phyloP scores from a whole-genome alignment of 108 stramenopile genomes.

The Aureococcus anophagefferens region DNA sequence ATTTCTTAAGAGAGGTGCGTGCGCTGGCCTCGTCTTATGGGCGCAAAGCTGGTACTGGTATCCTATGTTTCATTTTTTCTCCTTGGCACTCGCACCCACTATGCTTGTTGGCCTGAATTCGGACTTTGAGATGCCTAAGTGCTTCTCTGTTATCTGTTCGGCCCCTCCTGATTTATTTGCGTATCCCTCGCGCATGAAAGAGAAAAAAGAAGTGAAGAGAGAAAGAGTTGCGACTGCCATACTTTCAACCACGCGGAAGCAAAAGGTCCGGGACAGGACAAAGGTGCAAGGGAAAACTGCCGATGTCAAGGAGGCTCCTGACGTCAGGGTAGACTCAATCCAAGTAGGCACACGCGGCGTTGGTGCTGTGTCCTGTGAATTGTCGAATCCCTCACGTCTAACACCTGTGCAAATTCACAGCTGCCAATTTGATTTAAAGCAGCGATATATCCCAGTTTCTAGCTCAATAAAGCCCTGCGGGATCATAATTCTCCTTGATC shows the following conservation, averaged over 20 bases:
- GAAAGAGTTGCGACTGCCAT: conserved; percentile 91
- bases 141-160: conserved; percentile 77
- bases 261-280: conserved; percentile 82
- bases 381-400: conserved; percentile 67
- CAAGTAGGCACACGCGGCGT: conserved; percentile 58
- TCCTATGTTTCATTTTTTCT: conserved; percentile 93
- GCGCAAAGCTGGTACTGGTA: conserved; percentile 99
- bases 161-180: conserved; percentile 83
- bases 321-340: conserved; percentile 74
- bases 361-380: no score
- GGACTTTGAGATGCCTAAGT: conserved; percentile 88
- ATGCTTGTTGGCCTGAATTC: conserved; percentile 87
- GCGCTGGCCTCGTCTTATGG: conserved; percentile 87
- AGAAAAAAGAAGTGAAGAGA: conserved; percentile 97
- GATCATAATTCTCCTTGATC: conserved; percentile 72
- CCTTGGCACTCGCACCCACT: conserved; percentile 87
- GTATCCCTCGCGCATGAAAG: conserved; percentile 87
- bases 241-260: conserved; percentile 91
- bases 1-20: conserved; percentile 87
- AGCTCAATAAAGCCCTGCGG: conserved; percentile 62
- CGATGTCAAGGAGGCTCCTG: conserved; percentile 16
- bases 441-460: conserved; percentile 72
- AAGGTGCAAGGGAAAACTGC: conserved; percentile 59
- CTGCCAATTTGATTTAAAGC: conserved; percentile 62
- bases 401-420: conserved; percentile 60